A percentile compares a stretch with the other conserved stretches of the same genome.
These are phyloP conservation scores for Penicillium ochrochloron DNA, from an alignment of 495 filamentous ascomycete species.

Conservation along the genomic window DNA sequence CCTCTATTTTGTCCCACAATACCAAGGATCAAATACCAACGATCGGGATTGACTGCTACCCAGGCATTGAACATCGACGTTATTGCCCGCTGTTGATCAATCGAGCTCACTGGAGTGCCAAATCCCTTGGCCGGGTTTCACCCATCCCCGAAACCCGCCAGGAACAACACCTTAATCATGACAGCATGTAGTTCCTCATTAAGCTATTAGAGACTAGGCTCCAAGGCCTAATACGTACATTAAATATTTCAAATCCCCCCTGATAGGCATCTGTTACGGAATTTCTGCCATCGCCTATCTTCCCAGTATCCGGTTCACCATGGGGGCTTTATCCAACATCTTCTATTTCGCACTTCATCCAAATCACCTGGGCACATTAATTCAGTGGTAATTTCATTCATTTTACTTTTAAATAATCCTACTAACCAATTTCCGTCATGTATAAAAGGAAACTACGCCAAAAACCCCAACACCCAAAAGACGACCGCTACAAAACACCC, in stretches of 20 bases:
- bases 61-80: not conserved
- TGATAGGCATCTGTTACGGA: not conserved
- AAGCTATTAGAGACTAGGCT: not conserved
- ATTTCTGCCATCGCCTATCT: not conserved
- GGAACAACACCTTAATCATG: not conserved
- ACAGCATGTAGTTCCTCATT: not conserved
- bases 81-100: not conserved
- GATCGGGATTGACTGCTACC: not conserved
- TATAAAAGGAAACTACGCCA: not conserved
- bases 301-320: not conserved
- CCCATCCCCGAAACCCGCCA: not conserved
- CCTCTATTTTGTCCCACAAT: no score
- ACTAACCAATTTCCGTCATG: not conserved
- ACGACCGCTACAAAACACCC: not conserved
- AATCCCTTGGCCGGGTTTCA: not conserved
- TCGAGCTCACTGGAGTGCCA: not conserved
- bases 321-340: not conserved
- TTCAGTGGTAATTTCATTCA: not conserved
- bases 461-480: not conserved
- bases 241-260: not conserved
- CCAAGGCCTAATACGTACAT: not conserved
- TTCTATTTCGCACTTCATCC: not conserved
- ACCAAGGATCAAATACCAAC: no score
- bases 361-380: not conserved
- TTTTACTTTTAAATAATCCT: not conserved